These are phyloP conservation scores for Backusella macrospora DNA, from an alignment of 192 early-diverging fungal species.

Conservation along the genomic window DNA sequence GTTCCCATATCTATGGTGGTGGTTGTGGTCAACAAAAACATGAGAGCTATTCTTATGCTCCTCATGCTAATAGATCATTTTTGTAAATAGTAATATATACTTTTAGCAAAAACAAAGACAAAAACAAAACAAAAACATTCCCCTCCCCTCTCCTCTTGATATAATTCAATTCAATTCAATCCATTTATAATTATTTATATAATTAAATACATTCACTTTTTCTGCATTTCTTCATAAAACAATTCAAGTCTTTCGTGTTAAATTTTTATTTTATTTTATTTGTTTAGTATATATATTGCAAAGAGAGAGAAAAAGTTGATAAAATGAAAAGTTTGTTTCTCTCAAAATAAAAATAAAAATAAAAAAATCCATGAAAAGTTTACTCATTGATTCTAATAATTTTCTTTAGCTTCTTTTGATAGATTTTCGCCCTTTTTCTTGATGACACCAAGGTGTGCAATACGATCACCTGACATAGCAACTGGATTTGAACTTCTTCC, in stretches of 20 bases:
- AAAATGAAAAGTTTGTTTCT: background rate
- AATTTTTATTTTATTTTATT: background rate
- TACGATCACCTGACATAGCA: conserved; percentile 83
- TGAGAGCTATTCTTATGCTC: conserved; percentile 8
- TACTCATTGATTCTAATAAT: conserved; percentile 22
- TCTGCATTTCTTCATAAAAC: conserved; percentile 8
- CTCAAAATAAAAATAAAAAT: no score
- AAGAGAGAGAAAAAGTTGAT: background rate
- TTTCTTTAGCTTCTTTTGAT: conserved; percentile 42
- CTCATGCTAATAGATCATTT: background rate
- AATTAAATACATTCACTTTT: background rate
- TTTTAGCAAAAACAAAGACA: background rate
- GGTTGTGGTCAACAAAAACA: background rate
- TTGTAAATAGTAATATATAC: conserved; percentile 1
- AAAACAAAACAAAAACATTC: background rate
- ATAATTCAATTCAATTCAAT: no score
- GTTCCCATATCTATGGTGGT: background rate
- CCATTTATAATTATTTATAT: background rate
- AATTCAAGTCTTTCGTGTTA: background rate
- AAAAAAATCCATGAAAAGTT: background rate
- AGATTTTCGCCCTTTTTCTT: conserved; percentile 41
- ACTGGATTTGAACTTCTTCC: conserved; percentile 87
- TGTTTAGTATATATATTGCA: background rate
- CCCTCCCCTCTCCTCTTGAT: background rate
- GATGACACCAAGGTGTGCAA: conserved; percentile 80